Evolutionary conservation across 352 stramenopile species (phyloP).

Genomic region (Phytophthora palmivora): DNA sequence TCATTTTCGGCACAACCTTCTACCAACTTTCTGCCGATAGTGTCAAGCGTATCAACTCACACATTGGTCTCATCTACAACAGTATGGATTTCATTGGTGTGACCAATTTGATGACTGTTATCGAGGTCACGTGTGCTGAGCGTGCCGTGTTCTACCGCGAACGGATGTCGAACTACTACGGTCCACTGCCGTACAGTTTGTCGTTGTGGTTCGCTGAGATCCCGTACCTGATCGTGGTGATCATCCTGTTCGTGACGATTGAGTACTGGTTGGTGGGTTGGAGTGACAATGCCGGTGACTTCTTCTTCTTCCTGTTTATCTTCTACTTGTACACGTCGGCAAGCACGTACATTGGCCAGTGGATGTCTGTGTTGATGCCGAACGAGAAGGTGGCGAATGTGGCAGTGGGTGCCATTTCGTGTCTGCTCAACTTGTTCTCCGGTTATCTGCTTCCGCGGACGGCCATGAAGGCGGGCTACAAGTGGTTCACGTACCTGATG

Average conservation of each 20-base stretch:
- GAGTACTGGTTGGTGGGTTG: slow-evolving; percentile 73
- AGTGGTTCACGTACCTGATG: slow-evolving; percentile 72
- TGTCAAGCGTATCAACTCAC: slow-evolving; percentile 56
- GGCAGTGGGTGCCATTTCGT: slow-evolving; percentile 65
- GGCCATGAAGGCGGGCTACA: slow-evolving; percentile 56
- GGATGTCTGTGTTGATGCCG: slow-evolving; percentile 72
- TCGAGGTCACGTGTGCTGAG: slow-evolving; percentile 68
- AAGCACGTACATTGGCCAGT: slow-evolving; percentile 71
- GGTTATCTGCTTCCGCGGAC: slow-evolving; percentile 57
- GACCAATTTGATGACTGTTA: slow-evolving; percentile 66
- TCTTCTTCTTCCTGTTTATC: slow-evolving; percentile 43
- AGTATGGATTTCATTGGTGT: slow-evolving; percentile 74
- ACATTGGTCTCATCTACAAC: slow-evolving; percentile 73
- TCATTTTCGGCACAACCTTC: slow-evolving; percentile 72
- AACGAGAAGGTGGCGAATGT: slow-evolving; percentile 81
- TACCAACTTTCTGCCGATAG: slow-evolving; percentile 47
- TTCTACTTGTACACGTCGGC: slow-evolving; percentile 70
- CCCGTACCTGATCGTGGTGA: slow-evolving; percentile 59
- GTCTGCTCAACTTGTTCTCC: slow-evolving; percentile 66
- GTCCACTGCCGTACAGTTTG: slow-evolving; percentile 62
- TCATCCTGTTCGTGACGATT: slow-evolving; percentile 52
- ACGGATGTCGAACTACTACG: slow-evolving; percentile 78
- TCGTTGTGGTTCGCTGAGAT: slow-evolving; percentile 69
- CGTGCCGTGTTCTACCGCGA: slow-evolving; percentile 72
- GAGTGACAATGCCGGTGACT: slow-evolving; percentile 32